These are phyloP conservation scores for Phytophthora melonis DNA, from an alignment of 352 stramenopile species.

Conservation along the genomic window DNA sequence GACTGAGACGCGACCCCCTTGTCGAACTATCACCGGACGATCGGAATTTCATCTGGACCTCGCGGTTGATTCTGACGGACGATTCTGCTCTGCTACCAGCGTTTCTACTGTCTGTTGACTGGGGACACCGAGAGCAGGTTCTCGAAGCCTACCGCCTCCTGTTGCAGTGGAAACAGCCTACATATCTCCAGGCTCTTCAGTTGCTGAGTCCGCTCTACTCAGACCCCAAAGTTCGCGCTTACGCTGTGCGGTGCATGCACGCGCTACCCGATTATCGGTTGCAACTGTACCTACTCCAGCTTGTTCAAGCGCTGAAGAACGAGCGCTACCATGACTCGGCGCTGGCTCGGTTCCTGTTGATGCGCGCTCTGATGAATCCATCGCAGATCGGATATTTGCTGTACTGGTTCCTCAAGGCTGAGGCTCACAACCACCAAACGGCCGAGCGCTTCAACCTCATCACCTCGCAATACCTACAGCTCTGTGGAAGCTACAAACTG, in stretches of 20 bases:
- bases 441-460: slow-evolving; percentile 74
- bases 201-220: slow-evolving; percentile 86
- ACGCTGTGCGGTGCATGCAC: slow-evolving; percentile 92
- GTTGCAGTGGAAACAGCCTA: slow-evolving; percentile 80
- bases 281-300: slow-evolving; percentile 86
- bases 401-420: slow-evolving; percentile 86
- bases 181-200: slow-evolving; percentile 88
- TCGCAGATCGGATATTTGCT: slow-evolving; percentile 84
- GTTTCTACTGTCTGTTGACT: slow-evolving; percentile 89
- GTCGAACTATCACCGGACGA: slow-evolving; percentile 68
- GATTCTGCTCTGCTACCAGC: slow-evolving; percentile 85
- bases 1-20: slow-evolving; percentile 73
- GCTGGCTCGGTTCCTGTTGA: slow-evolving; percentile 79
- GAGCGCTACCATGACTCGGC: slow-evolving; percentile 87
- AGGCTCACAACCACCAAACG: slow-evolving; percentile 71
- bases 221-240: slow-evolving; percentile 93
- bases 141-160: slow-evolving; percentile 85
- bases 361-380: slow-evolving; percentile 77
- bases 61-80: slow-evolving; percentile 61
- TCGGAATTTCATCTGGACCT: slow-evolving; percentile 75
- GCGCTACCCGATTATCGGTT: slow-evolving; percentile 88
- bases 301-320: slow-evolving; percentile 89
- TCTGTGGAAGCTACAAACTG: slow-evolving; percentile 90
- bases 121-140: slow-evolving; percentile 78
- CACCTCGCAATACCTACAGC: slow-evolving; percentile 83